phyloP scores from a whole-genome alignment of 257 asterid genomes.

The Asclepias syriaca region DNA sequence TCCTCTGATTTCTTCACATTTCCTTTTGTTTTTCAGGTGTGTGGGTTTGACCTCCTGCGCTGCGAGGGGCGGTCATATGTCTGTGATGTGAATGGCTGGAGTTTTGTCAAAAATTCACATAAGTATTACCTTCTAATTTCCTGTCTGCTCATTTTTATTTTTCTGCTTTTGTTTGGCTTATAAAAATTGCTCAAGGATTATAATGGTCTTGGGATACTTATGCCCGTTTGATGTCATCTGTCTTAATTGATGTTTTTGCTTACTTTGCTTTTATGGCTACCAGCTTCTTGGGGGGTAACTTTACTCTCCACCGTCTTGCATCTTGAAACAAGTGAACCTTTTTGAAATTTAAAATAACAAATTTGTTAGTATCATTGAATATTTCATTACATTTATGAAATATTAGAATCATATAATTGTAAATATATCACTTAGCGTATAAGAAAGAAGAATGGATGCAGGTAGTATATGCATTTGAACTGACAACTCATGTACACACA shows the following conservation, averaged over 20 bases:
- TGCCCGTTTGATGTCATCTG: background rate
- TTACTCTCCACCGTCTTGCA: background rate
- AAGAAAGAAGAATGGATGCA: background rate
- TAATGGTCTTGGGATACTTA: background rate
- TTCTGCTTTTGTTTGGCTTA: background rate
- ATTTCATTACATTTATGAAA: background rate
- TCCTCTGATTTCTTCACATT: background rate
- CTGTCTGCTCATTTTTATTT: background rate
- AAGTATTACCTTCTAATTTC: slow-evolving; percentile 40
- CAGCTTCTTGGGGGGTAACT: background rate
- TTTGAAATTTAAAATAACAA: background rate
- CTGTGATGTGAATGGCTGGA: slow-evolving; percentile 98
- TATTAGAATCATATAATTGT: background rate
- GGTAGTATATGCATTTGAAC: background rate
- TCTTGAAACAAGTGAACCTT: background rate
- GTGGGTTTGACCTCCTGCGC: slow-evolving; percentile 98
- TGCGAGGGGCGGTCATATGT: slow-evolving; percentile 96
- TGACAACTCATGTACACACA: background rate
- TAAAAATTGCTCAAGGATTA: background rate
- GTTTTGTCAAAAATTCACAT: slow-evolving; percentile 95
- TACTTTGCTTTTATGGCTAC: background rate
- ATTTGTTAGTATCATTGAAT: background rate
- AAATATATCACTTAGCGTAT: background rate
- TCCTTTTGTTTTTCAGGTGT: slow-evolving; percentile 56
- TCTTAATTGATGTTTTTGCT: background rate